Evolutionary conservation across 2,329 filamentous ascomycete species (phyloP), one percentile per base, ranked within the genome.

Genomic region (Zarea fungicola): DNA sequence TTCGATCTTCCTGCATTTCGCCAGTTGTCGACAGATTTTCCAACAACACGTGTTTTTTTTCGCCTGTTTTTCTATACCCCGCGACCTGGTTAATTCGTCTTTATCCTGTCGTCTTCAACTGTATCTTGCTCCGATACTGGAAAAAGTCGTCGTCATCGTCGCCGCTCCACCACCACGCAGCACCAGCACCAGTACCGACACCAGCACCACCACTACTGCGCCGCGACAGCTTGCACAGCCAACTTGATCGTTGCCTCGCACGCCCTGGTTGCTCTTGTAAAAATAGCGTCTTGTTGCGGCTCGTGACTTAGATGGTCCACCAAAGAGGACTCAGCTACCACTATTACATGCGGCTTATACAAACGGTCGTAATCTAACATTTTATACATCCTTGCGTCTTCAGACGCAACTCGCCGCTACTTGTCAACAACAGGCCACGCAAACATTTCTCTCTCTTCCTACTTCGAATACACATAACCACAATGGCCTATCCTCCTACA

Each of bases 401-500:
- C 11, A n/a, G n/a, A n/a, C n/a, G n/a, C n/a, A n/a, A n/a, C 43
- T 31, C 44, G 21, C 36, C 36, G 32, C 22, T n/a, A 16, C 31
- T 42, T 42, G 22, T 29, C 39, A 16, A 42, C n/a, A 28, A 16
- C 34, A 28, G 46, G 46, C 29, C 14, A 13, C 32, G 23, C 29
- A 34, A 35, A 16, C 37, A 26, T 10, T 28, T 14, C 22, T 23
- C 22, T 37, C 37, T 11, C 6, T 34, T 7, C 9, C 25, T 28
- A 32, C 13, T 16, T 3, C n/a, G 19, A n/a, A 29, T 23, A 29
- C 29, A 35, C 39, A 18, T 34, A 26, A n/a, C 37, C 29, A 13
- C 23, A 42, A 70, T 70, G 68, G 66, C 65, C 40, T 67, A 61
- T 43, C 62, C 66, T 42, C 65, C 65, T 41, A 59, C 62, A 48